Percentiles rank a stretch among this genome's conserved stretches.
These are phyloP conservation scores for Aspergillus egyptiacus DNA, from an alignment of 495 filamentous ascomycete genomes.

Conservation along the genomic window DNA sequence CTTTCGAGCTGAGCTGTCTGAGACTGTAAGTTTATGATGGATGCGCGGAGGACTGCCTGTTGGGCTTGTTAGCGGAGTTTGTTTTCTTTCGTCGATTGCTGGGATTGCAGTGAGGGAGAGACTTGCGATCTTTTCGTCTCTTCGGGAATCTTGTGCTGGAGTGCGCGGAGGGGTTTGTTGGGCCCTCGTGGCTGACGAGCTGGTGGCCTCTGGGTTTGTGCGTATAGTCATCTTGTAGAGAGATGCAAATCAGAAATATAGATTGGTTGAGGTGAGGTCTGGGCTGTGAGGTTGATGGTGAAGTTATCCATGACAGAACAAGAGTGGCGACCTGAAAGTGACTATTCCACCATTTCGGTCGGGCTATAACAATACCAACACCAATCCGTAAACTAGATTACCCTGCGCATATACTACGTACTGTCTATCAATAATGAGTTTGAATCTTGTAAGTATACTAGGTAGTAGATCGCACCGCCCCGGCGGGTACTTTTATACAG, in stretches of 20 bases:
- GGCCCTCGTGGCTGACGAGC: neutral
- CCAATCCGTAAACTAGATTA: no score
- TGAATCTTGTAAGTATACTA: no score
- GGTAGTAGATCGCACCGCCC: no score
- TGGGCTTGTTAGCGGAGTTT: neutral
- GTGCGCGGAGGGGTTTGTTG: neutral
- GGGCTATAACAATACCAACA: no score
- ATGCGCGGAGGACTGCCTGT: slow-evolving; percentile 26
- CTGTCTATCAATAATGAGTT: no score
- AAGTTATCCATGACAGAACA: neutral
- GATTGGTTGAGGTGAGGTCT: no score
- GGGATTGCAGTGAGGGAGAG: neutral
- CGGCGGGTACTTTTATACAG: neutral
- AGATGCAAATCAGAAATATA: no score
- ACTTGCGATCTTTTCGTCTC: slow-evolving; percentile 22
- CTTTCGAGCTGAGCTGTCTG: slow-evolving; percentile 26
- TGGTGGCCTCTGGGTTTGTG: neutral
- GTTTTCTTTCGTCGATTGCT: neutral
- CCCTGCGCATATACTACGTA: no score
- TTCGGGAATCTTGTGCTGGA: slow-evolving; percentile 8
- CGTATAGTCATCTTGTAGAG: neutral
- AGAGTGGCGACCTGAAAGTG: no score
- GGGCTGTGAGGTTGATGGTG: neutral
- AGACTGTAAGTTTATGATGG: slow-evolving; percentile 32
- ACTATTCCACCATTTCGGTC: no score